Conservation (phyloP, 441 rosid species). For the Adansonia madagascariensis region DNA sequence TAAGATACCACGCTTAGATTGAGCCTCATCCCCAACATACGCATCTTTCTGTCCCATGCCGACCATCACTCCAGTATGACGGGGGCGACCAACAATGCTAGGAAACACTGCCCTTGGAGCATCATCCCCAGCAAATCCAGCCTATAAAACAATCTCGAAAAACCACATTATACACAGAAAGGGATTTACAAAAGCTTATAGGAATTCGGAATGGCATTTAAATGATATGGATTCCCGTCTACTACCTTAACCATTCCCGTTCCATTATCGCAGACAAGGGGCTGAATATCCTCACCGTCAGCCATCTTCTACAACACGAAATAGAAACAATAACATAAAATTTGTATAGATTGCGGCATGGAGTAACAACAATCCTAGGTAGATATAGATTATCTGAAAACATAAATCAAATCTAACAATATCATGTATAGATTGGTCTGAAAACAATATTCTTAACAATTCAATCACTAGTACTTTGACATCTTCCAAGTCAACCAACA, state of each 20-base stretch:
- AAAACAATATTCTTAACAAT: background rate
- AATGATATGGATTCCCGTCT: too few relatives aligned
- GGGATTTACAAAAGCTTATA: too few relatives aligned
- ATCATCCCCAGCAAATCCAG: too few relatives aligned
- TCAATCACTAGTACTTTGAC: background rate
- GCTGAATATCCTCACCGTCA: background rate
- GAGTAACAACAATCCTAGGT: background rate
- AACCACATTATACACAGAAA: too few relatives aligned
- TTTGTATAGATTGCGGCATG: conserved; percentile 1
- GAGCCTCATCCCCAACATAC: too few relatives aligned
- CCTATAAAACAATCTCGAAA: too few relatives aligned
- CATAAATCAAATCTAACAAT: background rate
- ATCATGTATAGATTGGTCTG: background rate
- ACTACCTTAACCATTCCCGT: background rate
- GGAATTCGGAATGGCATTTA: too few relatives aligned
- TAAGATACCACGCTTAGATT: too few relatives aligned
- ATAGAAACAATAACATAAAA: conserved; percentile 4
- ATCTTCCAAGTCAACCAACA: background rate
- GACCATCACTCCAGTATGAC: too few relatives aligned
- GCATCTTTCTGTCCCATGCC: too few relatives aligned
- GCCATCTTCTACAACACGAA: background rate
- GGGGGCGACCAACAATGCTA: background rate
- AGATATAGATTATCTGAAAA: background rate
- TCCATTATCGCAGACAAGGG: background rate
- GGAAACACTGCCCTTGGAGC: background rate